A percentile compares a stretch with the other conserved stretches of the same genome.
Conservation (phyloP, 805 yeast species). For the Groenewaldozyma tartarivorans region DNA sequence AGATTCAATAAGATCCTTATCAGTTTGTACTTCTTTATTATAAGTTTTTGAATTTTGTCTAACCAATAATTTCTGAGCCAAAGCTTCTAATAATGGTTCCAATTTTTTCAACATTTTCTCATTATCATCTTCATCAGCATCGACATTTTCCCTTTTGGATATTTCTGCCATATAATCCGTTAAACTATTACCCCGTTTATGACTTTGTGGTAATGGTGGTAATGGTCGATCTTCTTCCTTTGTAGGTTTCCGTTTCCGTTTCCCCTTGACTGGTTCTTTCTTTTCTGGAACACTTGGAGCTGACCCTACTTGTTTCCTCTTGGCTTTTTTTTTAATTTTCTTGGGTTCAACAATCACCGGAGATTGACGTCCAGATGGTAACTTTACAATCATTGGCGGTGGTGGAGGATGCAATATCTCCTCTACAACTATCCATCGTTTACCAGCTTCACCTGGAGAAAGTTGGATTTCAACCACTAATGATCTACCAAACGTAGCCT, state of each 20-base stretch:
- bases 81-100: constrained; percentile 12
- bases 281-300: constrained; percentile 5
- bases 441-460: constrained; percentile 45
- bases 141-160: not conserved
- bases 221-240: constrained; percentile 2
- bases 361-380: not conserved
- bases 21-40: constrained; percentile 1
- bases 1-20: constrained; percentile 1
- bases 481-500: constrained; percentile 69
- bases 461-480: constrained; percentile 73
- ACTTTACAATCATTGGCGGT: constrained; percentile 7
- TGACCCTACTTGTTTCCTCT: constrained; percentile 7
- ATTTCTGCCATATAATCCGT: too few relatives aligned
- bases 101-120: not conserved
- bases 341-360: not conserved
- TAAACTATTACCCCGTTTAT: not conserved
- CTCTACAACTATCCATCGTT: constrained; percentile 25
- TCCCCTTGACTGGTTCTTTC: not conserved
- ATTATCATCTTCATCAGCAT: not conserved
- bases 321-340: not conserved
- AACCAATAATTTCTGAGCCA: constrained; percentile 8
- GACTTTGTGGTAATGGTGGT: constrained; percentile 3
- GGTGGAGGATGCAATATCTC: constrained; percentile 20
- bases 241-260: constrained; percentile 3
- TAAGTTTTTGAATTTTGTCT: not conserved